These are phyloP conservation scores for Kodamaea neixiangensis DNA, from an alignment of 805 yeast species.

Conservation along the genomic window DNA sequence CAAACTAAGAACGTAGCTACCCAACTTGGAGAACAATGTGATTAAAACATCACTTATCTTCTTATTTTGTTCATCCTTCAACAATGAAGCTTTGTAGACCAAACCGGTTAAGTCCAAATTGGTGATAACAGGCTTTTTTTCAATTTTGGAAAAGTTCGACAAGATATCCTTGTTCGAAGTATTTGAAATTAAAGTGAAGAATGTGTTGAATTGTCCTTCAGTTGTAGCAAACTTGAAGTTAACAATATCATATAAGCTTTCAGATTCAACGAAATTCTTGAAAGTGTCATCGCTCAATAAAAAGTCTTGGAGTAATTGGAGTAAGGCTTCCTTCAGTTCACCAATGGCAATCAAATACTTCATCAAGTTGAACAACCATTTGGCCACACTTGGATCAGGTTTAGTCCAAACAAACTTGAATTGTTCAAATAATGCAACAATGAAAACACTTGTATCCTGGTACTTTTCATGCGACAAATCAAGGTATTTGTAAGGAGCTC, in stretches of 20 bases:
- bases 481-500: slow-evolving; percentile 81
- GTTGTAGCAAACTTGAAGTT: slow-evolving; percentile 5
- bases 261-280: slow-evolving; percentile 6
- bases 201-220: slow-evolving; percentile 8
- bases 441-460: slow-evolving; percentile 32
- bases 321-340: slow-evolving; percentile 47
- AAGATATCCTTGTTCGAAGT: slow-evolving; percentile 12
- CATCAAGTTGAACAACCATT: slow-evolving; percentile 55
- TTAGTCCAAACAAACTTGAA: slow-evolving; percentile 51
- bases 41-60: slow-evolving; percentile 23
- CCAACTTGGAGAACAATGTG: slow-evolving; percentile 45
- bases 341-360: slow-evolving; percentile 56
- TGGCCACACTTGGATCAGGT: slow-evolving; percentile 18
- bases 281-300: slow-evolving; percentile 9
- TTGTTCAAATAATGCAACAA: slow-evolving; percentile 59
- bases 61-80: slow-evolving; percentile 26
- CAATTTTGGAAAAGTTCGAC: slow-evolving; percentile 5
- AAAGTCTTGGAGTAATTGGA: slow-evolving; percentile 15
- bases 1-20: slow-evolving; percentile 32
- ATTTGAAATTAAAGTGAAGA: slow-evolving; percentile 15
- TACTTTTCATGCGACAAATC: slow-evolving; percentile 48
- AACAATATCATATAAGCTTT: slow-evolving; percentile 10
- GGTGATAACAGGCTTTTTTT: slow-evolving; percentile 41
- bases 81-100: slow-evolving; percentile 36
- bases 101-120: slow-evolving; percentile 52